A percentile compares a stretch with the other conserved stretches of the same genome.
These are phyloP conservation scores for Arachis stenosperma DNA, from an alignment of 306 rosid species.

Conservation along the genomic window DNA sequence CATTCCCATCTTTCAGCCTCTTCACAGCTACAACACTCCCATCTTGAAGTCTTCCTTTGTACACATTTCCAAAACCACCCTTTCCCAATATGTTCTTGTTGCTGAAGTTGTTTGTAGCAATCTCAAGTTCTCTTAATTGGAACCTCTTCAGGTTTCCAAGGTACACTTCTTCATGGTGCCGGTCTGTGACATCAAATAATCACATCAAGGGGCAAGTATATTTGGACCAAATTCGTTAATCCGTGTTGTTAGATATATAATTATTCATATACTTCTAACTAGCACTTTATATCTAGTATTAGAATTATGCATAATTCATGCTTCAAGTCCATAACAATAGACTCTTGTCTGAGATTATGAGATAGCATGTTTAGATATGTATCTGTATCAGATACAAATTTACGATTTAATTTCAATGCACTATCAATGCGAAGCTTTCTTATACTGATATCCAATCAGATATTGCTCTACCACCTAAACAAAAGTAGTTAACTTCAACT, in stretches of 20 bases:
- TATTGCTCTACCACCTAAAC: too few species aligned
- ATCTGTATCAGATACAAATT: too few species aligned
- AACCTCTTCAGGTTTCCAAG: slow-evolving; percentile 93
- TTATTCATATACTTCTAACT: too few species aligned
- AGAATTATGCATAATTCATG: too few species aligned
- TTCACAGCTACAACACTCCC: slow-evolving; percentile 87
- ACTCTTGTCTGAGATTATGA: too few species aligned
- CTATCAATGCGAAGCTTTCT: too few species aligned
- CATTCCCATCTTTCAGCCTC: slow-evolving; percentile 88
- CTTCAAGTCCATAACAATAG: too few species aligned
- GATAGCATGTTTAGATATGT: too few species aligned
- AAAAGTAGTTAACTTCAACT: slow-evolving; percentile 9
- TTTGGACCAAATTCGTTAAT: slow-evolving; percentile 2
- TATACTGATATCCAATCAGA: too few species aligned
- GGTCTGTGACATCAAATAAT: slow-evolving; percentile 50
- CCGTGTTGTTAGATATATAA: not conserved
- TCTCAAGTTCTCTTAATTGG: slow-evolving; percentile 82
- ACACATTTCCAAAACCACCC: slow-evolving; percentile 94
- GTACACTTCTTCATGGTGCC: slow-evolving; percentile 77
- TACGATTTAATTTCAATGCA: too few species aligned
- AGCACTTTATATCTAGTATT: too few species aligned
- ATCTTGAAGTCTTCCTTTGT: slow-evolving; percentile 82
- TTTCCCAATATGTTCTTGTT: slow-evolving; percentile 83
- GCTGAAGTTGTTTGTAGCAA: slow-evolving; percentile 89
- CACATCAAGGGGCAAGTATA: not conserved